A percentile compares a stretch with the other conserved stretches of the same genome.
Evolutionary conservation across 1,284 basidiomycete genomes (phyloP).

Genomic region (Trametes versicolor): DNA sequence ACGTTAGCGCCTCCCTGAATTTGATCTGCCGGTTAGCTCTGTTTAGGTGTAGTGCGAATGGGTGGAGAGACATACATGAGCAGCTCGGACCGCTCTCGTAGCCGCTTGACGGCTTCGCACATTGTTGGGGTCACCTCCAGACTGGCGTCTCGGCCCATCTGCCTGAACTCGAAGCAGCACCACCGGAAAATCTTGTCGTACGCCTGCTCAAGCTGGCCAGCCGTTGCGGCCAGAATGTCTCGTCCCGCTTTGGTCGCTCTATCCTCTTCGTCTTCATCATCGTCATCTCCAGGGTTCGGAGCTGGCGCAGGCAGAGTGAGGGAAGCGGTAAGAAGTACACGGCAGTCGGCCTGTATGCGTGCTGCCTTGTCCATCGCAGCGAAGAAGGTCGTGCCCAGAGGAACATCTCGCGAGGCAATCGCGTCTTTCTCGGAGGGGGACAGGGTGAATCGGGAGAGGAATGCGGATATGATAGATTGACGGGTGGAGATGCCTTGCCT

Average conservation of each 20-base stretch:
- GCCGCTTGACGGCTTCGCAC: conserved; percentile 78
- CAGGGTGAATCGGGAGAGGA: conserved; percentile 89
- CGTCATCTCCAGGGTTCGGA: conserved; percentile 41
- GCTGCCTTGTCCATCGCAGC: conserved; percentile 89
- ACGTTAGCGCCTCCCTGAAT: conserved; percentile 77
- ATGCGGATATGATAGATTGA: conserved; percentile 80
- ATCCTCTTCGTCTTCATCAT: conserved; percentile 63
- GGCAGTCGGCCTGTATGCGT: conserved; percentile 85
- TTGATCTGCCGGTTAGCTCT: background rate
- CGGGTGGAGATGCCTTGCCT: conserved; percentile 77
- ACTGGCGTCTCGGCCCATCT: conserved; percentile 80
- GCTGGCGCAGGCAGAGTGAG: conserved; percentile 10
- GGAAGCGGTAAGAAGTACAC: conserved; percentile 76
- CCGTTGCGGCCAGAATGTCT: conserved; percentile 90
- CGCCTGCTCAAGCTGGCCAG: conserved; percentile 85
- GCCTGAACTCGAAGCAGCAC: conserved; percentile 87
- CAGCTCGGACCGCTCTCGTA: conserved; percentile 82
- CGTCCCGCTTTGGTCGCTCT: conserved; percentile 57
- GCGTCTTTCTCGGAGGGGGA: conserved; percentile 76
- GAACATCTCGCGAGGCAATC: conserved; percentile 82
- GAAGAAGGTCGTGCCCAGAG: conserved; percentile 81
- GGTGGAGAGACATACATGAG: conserved; percentile 64
- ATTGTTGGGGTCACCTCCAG: conserved; percentile 82
- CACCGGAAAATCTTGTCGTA: conserved; percentile 92
- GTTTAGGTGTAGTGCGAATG: background rate